These are phyloP conservation scores for Daldinia loculata DNA, from an alignment of 495 filamentous ascomycete species.

Conservation along the genomic window DNA sequence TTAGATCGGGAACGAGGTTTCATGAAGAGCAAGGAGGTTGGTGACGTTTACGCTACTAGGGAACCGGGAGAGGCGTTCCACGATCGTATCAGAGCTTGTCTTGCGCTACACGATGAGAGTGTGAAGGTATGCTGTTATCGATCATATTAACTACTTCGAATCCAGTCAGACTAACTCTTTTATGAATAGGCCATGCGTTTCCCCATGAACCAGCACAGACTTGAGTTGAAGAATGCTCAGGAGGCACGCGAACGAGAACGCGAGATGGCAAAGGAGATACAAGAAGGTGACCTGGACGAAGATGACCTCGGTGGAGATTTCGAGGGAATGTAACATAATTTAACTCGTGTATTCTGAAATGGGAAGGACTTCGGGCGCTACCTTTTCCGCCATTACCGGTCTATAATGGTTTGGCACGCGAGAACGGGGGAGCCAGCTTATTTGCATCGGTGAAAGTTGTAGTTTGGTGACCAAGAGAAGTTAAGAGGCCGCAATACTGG, in stretches of 20 bases:
- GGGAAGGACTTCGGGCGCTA: conserved; percentile 25
- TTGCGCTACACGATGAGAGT: conserved; percentile 93
- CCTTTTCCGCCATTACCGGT: conserved; percentile 8
- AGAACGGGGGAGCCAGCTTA: conserved; percentile 10
- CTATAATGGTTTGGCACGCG: conserved; percentile 16
- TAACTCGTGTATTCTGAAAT: conserved; percentile 46
- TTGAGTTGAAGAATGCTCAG: conserved; percentile 96
- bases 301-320: conserved; percentile 97
- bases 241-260: conserved; percentile 95
- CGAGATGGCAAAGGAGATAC: conserved; percentile 98
- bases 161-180: conserved; percentile 24
- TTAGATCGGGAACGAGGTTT: conserved; percentile 93
- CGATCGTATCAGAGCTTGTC: conserved; percentile 89
- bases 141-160: background rate
- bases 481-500: conserved; percentile 13
- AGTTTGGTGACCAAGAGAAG: conserved; percentile 30
- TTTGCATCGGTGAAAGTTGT: conserved; percentile 28
- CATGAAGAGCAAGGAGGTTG: conserved; percentile 97
- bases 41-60: conserved; percentile 93
- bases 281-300: conserved; percentile 96
- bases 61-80: conserved; percentile 98
- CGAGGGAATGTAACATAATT: conserved; percentile 82
- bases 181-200: conserved; percentile 87
- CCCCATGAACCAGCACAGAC: conserved; percentile 98
- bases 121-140: conserved; percentile 76